Conservation (phyloP, 73 alveolate species). For the Paraurostyla sp. region DNA sequence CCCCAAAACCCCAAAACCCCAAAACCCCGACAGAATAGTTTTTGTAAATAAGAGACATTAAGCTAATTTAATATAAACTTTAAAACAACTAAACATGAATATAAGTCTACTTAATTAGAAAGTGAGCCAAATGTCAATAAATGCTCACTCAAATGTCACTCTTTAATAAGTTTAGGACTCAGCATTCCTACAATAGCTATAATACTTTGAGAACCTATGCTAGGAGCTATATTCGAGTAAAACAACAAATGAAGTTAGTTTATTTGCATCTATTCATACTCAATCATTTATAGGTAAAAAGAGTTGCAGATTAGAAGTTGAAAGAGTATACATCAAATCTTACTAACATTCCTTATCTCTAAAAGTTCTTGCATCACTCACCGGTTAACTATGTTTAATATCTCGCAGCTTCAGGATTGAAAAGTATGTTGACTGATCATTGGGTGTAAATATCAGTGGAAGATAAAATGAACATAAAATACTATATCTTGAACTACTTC, state of each 20-base stretch:
- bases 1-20: too few species aligned
- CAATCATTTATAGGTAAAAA: neutral
- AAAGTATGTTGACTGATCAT: constrained; percentile 54
- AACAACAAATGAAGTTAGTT: neutral
- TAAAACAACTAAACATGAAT: too few species aligned
- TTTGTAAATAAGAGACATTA: too few species aligned
- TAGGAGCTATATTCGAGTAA: neutral
- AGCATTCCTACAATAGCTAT: neutral
- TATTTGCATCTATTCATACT: too few species aligned
- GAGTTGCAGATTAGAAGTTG: constrained; percentile 14
- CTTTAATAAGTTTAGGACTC: too few species aligned
- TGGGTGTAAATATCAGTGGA: constrained; percentile 55
- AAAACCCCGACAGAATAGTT: too few species aligned
- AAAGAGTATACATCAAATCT: constrained; percentile 19
- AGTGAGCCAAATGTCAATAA: neutral
- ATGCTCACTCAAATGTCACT: neutral
- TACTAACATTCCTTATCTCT: constrained; percentile 14
- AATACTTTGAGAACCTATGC: neutral
- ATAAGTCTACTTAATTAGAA: neutral
- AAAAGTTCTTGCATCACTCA: constrained; percentile 2
- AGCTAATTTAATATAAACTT: too few species aligned
- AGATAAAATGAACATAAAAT: constrained; percentile 13
- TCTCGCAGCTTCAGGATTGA: constrained; percentile 55
- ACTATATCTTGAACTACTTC: constrained; percentile 60
- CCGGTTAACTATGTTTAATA: constrained; percentile 36